Conservation (phyloP, 371 early-diverging fungal genomes). For the Syncephalastrum racemosum region DNA sequence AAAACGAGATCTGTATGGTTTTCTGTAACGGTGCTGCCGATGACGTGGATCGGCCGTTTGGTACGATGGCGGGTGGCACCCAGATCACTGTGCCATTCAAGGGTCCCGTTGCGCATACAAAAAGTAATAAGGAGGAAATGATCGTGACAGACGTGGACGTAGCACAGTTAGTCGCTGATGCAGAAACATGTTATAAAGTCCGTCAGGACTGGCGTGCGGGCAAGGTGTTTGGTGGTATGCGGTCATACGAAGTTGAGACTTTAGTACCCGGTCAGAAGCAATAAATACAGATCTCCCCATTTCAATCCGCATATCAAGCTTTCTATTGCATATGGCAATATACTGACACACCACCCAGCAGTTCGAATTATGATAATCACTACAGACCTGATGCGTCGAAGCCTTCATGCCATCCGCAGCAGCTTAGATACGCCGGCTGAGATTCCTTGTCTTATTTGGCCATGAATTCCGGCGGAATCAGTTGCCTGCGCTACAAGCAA, state of each 20-base stretch:
- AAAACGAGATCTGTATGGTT: constrained; percentile 34
- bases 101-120: constrained; percentile 24
- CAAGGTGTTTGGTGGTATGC: constrained; percentile 18
- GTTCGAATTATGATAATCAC: too few relatives aligned
- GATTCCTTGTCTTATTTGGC: too few relatives aligned
- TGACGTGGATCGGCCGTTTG: constrained; percentile 12
- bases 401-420: too few relatives aligned
- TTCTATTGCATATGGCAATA: too few relatives aligned
- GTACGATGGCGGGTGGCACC: constrained; percentile 22
- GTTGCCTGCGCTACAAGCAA: too few relatives aligned
- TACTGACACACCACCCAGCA: too few relatives aligned
- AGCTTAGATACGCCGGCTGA: too few relatives aligned
- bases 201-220: constrained; percentile 35
- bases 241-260: constrained; percentile 8
- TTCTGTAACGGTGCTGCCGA: constrained; percentile 27
- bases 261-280: background rate
- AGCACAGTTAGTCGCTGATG: constrained; percentile 20
- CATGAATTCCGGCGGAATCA: too few relatives aligned
- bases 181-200: constrained; percentile 30
- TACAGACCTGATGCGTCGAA: too few relatives aligned
- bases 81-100: constrained; percentile 42
- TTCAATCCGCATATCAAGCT: too few relatives aligned
- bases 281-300: too few relatives aligned
- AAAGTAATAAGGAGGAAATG: constrained; percentile 30
- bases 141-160: constrained; percentile 30